These are phyloP conservation scores for Boletus sp. DNA, from an alignment of 768 basidiomycete genomes.

Conservation along the genomic window DNA sequence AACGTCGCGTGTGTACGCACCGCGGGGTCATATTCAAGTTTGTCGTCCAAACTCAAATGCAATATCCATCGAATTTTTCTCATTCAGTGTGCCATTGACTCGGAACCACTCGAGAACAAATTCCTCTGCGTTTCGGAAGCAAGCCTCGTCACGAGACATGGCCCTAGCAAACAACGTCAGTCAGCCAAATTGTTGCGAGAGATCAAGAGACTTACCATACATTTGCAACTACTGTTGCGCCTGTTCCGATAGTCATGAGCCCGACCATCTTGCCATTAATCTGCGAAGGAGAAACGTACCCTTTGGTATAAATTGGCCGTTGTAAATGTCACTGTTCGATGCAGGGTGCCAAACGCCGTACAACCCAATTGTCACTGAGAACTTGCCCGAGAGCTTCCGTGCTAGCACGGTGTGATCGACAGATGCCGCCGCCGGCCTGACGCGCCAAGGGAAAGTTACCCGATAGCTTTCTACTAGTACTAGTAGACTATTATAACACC, in stretches of 20 bases:
- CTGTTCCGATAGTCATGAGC: neutral
- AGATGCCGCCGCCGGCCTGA: too few relatives aligned
- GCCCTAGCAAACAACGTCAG: neutral
- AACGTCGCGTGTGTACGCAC: neutral
- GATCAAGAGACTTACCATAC: slow-evolving; percentile 1
- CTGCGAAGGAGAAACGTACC: slow-evolving; percentile 19
- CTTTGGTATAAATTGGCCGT: slow-evolving; percentile 29
- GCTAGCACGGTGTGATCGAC: too few relatives aligned
- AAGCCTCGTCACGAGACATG: slow-evolving; percentile 8
- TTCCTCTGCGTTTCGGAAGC: slow-evolving; percentile 9
- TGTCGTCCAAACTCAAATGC: slow-evolving; percentile 16
- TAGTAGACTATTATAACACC: too few relatives aligned
- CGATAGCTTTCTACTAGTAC: too few relatives aligned
- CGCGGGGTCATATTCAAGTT: slow-evolving; percentile 5
- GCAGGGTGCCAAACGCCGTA: slow-evolving; percentile 22
- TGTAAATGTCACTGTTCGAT: slow-evolving; percentile 20
- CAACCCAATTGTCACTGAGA: neutral
- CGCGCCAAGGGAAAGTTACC: too few relatives aligned
- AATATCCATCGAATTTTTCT: slow-evolving; percentile 5
- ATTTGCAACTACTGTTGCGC: slow-evolving; percentile 11
- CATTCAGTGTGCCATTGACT: slow-evolving; percentile 6
- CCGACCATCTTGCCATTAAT: too few relatives aligned
- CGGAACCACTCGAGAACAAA: slow-evolving; percentile 12
- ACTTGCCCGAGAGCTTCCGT: too few relatives aligned
- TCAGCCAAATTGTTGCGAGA: neutral